Percentiles rank a stretch among this genome's conserved stretches.
These are phyloP conservation scores for Ceratobasidium sp. DNA, from an alignment of 1,284 basidiomycete genomes.

Conservation along the genomic window DNA sequence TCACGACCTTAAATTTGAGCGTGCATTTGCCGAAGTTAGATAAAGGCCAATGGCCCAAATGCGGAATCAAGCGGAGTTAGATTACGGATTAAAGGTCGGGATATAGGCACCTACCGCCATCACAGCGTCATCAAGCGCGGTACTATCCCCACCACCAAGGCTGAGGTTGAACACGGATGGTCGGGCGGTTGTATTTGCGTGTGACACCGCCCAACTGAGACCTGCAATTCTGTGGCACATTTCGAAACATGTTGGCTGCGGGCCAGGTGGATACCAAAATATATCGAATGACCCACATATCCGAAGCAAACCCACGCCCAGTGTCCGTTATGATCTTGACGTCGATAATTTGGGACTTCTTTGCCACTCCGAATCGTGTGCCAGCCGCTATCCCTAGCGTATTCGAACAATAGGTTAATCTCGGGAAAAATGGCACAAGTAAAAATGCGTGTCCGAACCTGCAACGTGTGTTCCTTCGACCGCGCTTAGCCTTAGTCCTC, in stretches of 20 bases:
- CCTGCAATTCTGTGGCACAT: slow-evolving; percentile 19
- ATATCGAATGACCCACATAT: slow-evolving; percentile 6
- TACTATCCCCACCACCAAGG: slow-evolving; percentile 34
- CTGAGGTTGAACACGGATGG: slow-evolving; percentile 37
- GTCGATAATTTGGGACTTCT: slow-evolving; percentile 38
- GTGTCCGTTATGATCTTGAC: slow-evolving; percentile 42
- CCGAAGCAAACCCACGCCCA: slow-evolving; percentile 31
- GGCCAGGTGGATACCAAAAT: background rate
- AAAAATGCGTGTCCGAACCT: slow-evolving; percentile 12
- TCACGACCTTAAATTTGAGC: background rate
- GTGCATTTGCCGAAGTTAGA: slow-evolving; percentile 7
- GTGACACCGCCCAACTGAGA: slow-evolving; percentile 29
- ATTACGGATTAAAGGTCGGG: slow-evolving; percentile 23
- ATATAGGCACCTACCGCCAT: slow-evolving; percentile 14
- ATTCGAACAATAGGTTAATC: background rate
- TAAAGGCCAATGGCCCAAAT: background rate
- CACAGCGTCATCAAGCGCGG: slow-evolving; percentile 37
- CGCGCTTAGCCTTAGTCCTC: background rate
- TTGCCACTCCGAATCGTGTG: slow-evolving; percentile 38
- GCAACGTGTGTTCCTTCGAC: slow-evolving; percentile 21
- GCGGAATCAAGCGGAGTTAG: slow-evolving; percentile 15
- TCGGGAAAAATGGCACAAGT: background rate
- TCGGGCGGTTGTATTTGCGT: slow-evolving; percentile 23
- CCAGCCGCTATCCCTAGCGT: slow-evolving; percentile 27
- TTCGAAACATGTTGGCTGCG: background rate